Base-by-base conservation (phyloP, 1,284 basidiomycete genomes). In the Fomitopsis pinicola region DNA sequence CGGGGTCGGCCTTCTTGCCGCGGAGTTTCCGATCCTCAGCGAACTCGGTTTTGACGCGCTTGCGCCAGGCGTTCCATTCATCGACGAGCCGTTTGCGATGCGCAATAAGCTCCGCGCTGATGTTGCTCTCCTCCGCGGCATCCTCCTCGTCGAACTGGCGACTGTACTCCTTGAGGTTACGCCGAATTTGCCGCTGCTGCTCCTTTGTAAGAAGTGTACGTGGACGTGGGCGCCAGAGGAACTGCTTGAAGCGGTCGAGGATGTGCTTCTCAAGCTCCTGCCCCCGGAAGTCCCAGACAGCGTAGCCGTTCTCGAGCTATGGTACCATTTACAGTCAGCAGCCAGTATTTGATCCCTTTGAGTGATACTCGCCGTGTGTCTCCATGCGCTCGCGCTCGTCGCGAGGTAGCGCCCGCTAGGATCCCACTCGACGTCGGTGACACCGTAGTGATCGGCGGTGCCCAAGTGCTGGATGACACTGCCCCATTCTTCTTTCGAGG, bases 381-480 rank as follows among this genome's bases (percentile, higher is more conserved):
- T 89, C 97, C 97, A 99, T 19, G 92, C 89, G 69, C 94, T 97
- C 9, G 95, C 97, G 72, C 91, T 93, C 22, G 95, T 97, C 46
- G 93, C 92, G 55, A 99, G 82, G 77, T 93, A 98, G 64, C 97
- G 89, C 60, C 97, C 97, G 71, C 88, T 92, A 30, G 97, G 97
- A 76, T 99, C 97, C 97, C 97, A 99, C 73, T 98, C 95, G 59
- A 98, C 90, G 69, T 98, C 96, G 28, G 97, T 99, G 64, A 99
- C 88, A 63, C 97, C 97, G 74, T 97, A 99, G 78, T 99, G 97
- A 77, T 99, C 97, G n/a, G 89, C 90, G 30, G 87, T 86, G 50
- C 89, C 89, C 56, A 99, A 85, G 30, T 91, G 83, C 75, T 96
- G 92, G 66, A 99, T 95, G 56, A 90, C 89, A 59, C 86, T 85